phyloP scores from a whole-genome alignment of 2,329 filamentous ascomycete genomes.

The Tolypocladium ophioglossoides region DNA sequence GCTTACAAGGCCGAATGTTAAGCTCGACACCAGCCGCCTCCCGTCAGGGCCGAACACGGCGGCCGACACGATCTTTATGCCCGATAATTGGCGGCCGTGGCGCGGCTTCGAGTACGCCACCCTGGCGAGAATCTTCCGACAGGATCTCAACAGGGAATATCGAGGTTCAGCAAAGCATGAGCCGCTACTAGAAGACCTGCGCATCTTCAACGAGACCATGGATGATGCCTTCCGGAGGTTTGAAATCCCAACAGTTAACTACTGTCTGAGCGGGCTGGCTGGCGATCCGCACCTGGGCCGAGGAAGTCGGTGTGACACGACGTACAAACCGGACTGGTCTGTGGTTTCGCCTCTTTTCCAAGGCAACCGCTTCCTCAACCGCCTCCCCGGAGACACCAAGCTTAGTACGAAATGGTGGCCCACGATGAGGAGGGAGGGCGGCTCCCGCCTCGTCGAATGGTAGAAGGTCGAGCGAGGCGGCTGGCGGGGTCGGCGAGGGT shows the following conservation, averaged over 20 bases:
- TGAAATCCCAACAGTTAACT: neutral
- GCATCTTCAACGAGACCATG: neutral
- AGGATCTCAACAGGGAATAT: neutral
- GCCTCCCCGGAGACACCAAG: conserved; percentile 2
- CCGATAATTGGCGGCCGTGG: neutral
- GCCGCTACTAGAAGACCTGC: neutral
- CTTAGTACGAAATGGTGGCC: conserved; percentile 1
- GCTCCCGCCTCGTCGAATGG: neutral
- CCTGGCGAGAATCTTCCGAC: neutral
- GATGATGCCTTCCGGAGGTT: neutral
- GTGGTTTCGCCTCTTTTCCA: neutral
- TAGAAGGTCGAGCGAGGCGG: neutral
- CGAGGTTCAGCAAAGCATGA: neutral
- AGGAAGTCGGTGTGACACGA: neutral
- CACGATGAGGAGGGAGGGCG: neutral
- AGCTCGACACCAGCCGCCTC: neutral
- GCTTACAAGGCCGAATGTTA: neutral
- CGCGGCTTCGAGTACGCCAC: neutral
- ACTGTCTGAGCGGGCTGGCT: neutral
- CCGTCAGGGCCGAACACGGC: neutral
- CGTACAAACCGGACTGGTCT: neutral
- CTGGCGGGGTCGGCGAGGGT: too few relatives aligned
- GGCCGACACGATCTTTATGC: neutral
- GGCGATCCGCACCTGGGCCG: neutral
- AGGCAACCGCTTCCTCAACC: neutral